phyloP scores from a whole-genome alignment of 176 grass and related monocot genomes.

The Thinopyrum elongatum region DNA sequence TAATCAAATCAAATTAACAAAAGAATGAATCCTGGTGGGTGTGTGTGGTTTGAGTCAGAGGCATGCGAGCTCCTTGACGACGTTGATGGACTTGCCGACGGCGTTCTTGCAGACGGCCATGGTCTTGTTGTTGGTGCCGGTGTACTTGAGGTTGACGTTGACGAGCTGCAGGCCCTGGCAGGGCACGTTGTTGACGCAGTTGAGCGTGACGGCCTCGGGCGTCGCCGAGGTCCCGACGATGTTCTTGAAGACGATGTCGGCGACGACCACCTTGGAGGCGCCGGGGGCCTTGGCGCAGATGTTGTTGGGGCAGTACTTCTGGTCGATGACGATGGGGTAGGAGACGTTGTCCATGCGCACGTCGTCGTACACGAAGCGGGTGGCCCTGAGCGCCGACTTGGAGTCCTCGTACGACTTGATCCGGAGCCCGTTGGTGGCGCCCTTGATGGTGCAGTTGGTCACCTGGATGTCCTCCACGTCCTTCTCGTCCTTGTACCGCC shows the following conservation, averaged over 20 bases:
- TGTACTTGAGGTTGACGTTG: conserved; percentile 58
- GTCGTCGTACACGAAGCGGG: conserved; percentile 49
- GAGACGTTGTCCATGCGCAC: conserved; percentile 67
- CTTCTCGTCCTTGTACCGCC: conserved; percentile 61
- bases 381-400: conserved; percentile 34
- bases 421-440: conserved; percentile 61
- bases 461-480: conserved; percentile 60
- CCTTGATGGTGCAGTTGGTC: conserved; percentile 37
- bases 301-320: conserved; percentile 79
- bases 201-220: conserved; percentile 48
- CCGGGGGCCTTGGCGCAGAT: conserved; percentile 32
- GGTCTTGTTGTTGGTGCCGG: neutral
- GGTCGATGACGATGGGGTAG: conserved; percentile 78
- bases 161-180: conserved; percentile 58
- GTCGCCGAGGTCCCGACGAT: conserved; percentile 61
- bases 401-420: conserved; percentile 79
- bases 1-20: too few relatives aligned
- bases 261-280: conserved; percentile 45
- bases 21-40: too few relatives aligned
- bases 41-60: neutral
- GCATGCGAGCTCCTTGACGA: conserved; percentile 40
- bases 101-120: conserved; percentile 48
- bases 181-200: conserved; percentile 49
- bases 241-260: conserved; percentile 50
- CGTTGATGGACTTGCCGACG: conserved; percentile 9